Evolutionary conservation across 139 green algal genomes (phyloP).

Genomic region (Volvox africanus): DNA sequence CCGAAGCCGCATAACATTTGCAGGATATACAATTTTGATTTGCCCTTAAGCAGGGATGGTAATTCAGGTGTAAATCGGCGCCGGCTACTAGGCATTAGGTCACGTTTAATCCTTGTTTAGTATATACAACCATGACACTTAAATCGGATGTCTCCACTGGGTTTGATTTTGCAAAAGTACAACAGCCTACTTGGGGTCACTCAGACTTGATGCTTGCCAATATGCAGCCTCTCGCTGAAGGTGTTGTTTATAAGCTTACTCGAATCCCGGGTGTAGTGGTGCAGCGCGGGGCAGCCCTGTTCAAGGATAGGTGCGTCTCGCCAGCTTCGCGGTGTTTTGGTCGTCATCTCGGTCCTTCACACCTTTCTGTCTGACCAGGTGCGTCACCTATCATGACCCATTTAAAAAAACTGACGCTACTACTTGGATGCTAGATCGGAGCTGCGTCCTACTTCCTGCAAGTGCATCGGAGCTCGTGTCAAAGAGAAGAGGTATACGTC

Average conservation of each 20-base stretch:
- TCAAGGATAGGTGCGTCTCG: not conserved
- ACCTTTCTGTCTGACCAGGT: not conserved
- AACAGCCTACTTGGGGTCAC: not conserved
- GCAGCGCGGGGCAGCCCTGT: not conserved
- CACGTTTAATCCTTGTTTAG: too few species aligned
- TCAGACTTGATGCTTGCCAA: not conserved
- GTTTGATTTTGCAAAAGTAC: not conserved
- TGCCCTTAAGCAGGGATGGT: too few species aligned
- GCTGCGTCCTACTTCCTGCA: conserved; percentile 55
- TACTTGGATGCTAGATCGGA: conserved; percentile 57
- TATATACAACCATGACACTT: too few species aligned
- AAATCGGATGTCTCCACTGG: not conserved
- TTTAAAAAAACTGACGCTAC: conserved; percentile 24
- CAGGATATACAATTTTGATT: too few species aligned
- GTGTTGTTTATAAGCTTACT: not conserved
- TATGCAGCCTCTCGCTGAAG: not conserved
- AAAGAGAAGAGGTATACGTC: conserved; percentile 20
- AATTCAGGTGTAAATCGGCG: too few species aligned
- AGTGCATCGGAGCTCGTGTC: conserved; percentile 17
- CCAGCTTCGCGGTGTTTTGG: not conserved
- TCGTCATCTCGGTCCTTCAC: not conserved
- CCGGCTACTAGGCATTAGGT: too few species aligned
- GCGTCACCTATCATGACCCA: conserved; percentile 8
- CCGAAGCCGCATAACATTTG: too few species aligned
- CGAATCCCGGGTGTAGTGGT: conserved; percentile 7